A percentile compares a stretch with the other conserved stretches of the same genome.
Conservation (phyloP, 768 basidiomycete species). For the Lactarius quietus region DNA sequence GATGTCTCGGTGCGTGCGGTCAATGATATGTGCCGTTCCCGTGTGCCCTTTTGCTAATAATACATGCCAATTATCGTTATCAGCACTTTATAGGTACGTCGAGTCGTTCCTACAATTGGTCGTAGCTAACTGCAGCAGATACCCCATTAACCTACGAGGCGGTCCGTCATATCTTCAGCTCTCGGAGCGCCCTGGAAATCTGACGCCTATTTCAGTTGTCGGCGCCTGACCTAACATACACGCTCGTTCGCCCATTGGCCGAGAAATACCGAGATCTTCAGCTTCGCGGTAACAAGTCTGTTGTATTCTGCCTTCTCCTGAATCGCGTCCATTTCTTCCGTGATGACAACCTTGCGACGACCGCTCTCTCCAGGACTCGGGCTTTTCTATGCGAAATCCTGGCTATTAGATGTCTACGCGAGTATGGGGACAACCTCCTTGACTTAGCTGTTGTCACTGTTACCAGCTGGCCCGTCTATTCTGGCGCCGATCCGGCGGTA, state of each 20-base stretch:
- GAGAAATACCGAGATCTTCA: slow-evolving; percentile 82
- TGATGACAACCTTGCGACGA: slow-evolving; percentile 68
- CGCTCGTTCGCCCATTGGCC: slow-evolving; percentile 80
- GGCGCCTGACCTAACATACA: slow-evolving; percentile 87
- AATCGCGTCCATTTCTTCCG: slow-evolving; percentile 83
- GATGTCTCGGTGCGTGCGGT: slow-evolving; percentile 16
- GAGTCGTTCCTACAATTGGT: slow-evolving; percentile 2
- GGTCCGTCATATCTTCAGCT: slow-evolving; percentile 39
- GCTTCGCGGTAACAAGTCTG: slow-evolving; percentile 69
- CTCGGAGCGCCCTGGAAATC: neutral
- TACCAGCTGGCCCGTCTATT: slow-evolving; percentile 78
- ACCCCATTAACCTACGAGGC: slow-evolving; percentile 81
- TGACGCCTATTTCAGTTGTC: slow-evolving; percentile 48
- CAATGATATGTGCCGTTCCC: neutral
- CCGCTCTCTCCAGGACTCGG: slow-evolving; percentile 66
- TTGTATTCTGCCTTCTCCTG: slow-evolving; percentile 85
- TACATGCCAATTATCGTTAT: neutral
- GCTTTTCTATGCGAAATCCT: slow-evolving; percentile 88
- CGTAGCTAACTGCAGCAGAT: slow-evolving; percentile 43
- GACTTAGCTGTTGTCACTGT: slow-evolving; percentile 68
- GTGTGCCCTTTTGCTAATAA: slow-evolving; percentile 1
- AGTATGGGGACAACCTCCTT: slow-evolving; percentile 64
- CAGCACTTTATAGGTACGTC: slow-evolving; percentile 70
- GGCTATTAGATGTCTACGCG: slow-evolving; percentile 73
- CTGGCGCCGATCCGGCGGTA: slow-evolving; percentile 62